Base-by-base conservation (phyloP, 2,329 filamentous ascomycete species). In the Elsinoe arachidis region DNA sequence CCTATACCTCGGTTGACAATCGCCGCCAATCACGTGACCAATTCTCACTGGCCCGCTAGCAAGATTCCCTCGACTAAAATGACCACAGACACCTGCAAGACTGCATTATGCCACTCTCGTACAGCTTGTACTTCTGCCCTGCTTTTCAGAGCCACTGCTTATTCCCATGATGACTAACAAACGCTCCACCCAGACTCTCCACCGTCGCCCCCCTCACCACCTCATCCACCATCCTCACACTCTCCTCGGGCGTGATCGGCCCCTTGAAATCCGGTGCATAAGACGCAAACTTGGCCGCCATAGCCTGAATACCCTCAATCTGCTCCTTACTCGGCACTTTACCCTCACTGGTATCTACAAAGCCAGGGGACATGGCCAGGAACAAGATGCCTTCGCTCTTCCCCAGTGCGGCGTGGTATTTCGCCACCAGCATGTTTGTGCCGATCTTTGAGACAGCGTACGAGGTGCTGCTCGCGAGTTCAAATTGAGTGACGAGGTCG, bases 141-240 rank as follows among this genome's bases (percentile, higher is more conserved):
- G n/a, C n/a, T n/a, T 26, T 9, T 38, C 15, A 39, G 4, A 39
- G 15, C 37, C 37, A 39, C 37, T 39, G 61, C 67, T 79, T 76
- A 61, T 72, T 79, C 2, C 80, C 78, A 57, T 73, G 63, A 35
- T 85, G 80, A 26, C 78, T 80, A 1, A 84, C 61, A 62, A 80
- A 82, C 0, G 69, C 66, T 2, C 82, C 81, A 1, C 72, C 79
- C 62, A 76, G 62, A 38, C 65, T 70, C 47, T 76, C 74, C 7
- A 82, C 66, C 26, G 71, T 79, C 1, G 72, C 66, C 33, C 67
- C 70, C 5, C 75, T 64, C 34, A 67, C 63, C 1, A 71, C 63
- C 15, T 39, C 14, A 39, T 39, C 15, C 37, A 39, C 7, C 21
- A 56, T 57, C 34, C 60, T 61, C 19, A 74, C 68, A 1, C 65